A percentile compares a stretch with the other conserved stretches of the same genome.
Evolutionary conservation across 345 rosid genomes (phyloP).

Genomic region (Lepidium sativum): DNA sequence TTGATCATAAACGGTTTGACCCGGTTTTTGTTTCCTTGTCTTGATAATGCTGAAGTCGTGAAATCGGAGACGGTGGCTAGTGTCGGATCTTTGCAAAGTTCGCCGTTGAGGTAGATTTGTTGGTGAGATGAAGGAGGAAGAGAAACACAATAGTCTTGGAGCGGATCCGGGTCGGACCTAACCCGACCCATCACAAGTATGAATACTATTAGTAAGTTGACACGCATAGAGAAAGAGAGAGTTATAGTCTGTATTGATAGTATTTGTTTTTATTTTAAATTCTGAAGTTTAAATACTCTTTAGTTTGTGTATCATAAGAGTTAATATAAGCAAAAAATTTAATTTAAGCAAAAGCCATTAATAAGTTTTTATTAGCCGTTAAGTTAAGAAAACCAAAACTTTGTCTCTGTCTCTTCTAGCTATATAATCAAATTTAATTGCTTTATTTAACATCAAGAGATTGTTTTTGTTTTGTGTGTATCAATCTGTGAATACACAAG

Average conservation of each 20-base stretch:
- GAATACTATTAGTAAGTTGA: conserved; percentile 5
- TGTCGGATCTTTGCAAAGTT: conserved; percentile 47
- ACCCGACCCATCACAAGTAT: conserved; percentile 31
- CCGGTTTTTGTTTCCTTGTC: conserved; percentile 35
- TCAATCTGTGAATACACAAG: not conserved
- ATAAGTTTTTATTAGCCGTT: not conserved
- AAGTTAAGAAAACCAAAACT: conserved; percentile 8
- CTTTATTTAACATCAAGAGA: not conserved
- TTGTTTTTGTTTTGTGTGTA: not conserved
- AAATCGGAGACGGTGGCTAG: conserved; percentile 35
- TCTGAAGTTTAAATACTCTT: not conserved
- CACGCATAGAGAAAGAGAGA: not conserved
- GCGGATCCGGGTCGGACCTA: conserved; percentile 55
- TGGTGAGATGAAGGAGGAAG: conserved; percentile 22
- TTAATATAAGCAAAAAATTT: not conserved
- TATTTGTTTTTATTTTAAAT: not conserved
- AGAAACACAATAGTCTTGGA: conserved; percentile 73
- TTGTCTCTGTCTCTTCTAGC: not conserved
- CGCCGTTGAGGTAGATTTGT: conserved; percentile 38
- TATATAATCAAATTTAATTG: not conserved
- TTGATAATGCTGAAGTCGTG: conserved; percentile 49
- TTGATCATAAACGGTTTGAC: conserved; percentile 44
- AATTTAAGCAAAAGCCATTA: conserved; percentile 3
- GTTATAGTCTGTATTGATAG: not conserved
- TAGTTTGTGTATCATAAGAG: not conserved